phyloP scores from a whole-genome alignment of 169 alveolate species.

The Plasmodium malariae region DNA sequence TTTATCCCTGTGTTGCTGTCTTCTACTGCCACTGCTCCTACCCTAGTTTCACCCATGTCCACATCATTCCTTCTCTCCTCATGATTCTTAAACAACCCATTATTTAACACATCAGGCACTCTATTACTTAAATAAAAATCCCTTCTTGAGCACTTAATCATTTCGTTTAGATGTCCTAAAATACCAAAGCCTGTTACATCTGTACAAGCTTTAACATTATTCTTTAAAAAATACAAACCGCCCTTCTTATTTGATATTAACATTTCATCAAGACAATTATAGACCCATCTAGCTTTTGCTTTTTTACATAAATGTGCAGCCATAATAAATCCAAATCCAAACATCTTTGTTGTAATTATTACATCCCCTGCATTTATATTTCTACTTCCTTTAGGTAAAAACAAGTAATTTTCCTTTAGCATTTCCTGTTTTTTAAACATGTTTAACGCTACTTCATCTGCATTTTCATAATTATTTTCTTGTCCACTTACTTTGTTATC shows the following conservation, averaged over 20 bases:
- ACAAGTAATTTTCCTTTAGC: constrained; percentile 30
- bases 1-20: too few species aligned
- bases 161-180: constrained; percentile 74
- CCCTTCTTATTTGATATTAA: constrained; percentile 68
- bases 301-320: constrained; percentile 75
- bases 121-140: constrained; percentile 22
- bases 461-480: background rate
- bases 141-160: constrained; percentile 73
- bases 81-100: too few species aligned
- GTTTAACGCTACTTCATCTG: background rate
- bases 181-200: constrained; percentile 78
- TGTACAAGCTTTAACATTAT: constrained; percentile 72
- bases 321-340: constrained; percentile 78
- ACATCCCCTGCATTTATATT: constrained; percentile 55
- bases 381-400: constrained; percentile 69
- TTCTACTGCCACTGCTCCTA: too few species aligned
- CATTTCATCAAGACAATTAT: constrained; percentile 77
- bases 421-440: constrained; percentile 19
- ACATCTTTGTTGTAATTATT: constrained; percentile 70
- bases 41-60: too few species aligned
- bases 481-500: background rate
- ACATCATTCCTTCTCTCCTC: too few species aligned
- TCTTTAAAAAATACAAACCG: constrained; percentile 62
- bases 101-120: background rate
- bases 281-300: constrained; percentile 77